phyloP scores from a whole-genome alignment of 169 alveolate species.

The Plasmodium relictum region DNA sequence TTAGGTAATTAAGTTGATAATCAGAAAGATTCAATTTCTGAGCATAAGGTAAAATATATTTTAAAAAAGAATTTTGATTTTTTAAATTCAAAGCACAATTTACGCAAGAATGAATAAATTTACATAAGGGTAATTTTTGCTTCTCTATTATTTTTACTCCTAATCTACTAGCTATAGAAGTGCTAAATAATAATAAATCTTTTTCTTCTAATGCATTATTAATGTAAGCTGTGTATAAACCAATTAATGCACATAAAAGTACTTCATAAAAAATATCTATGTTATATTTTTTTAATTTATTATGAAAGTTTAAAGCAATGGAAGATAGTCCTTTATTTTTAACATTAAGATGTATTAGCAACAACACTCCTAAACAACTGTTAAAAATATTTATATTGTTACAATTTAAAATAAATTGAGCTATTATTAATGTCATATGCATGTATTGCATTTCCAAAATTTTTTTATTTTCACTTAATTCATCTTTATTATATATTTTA shows the following conservation, averaged over 20 bases:
- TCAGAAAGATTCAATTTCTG: conserved; percentile 69
- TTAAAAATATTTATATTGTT: conserved; percentile 75
- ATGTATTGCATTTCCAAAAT: conserved; percentile 76
- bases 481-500: conserved; percentile 75
- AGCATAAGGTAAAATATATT: conserved; percentile 77
- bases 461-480: conserved; percentile 35
- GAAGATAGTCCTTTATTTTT: conserved; percentile 73
- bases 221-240: conserved; percentile 71
- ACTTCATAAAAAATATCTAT: conserved; percentile 73
- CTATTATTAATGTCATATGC: conserved; percentile 76
- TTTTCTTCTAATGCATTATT: conserved; percentile 76
- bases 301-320: conserved; percentile 71
- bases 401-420: conserved; percentile 73
- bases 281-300: conserved; percentile 68
- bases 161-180: conserved; percentile 73
- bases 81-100: conserved; percentile 75
- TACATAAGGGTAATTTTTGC: conserved; percentile 74
- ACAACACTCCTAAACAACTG: conserved; percentile 71
- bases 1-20: conserved; percentile 57
- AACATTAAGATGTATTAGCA: conserved; percentile 72
- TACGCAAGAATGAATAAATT: conserved; percentile 76
- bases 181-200: conserved; percentile 59
- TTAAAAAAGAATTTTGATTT: conserved; percentile 62
- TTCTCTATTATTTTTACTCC: conserved; percentile 75
- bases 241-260: conserved; percentile 64